A percentile compares a stretch with the other conserved stretches of the same genome.
These are phyloP conservation scores for Sextonia rubra DNA, from an alignment of 164 flowering plant species.

Conservation along the genomic window DNA sequence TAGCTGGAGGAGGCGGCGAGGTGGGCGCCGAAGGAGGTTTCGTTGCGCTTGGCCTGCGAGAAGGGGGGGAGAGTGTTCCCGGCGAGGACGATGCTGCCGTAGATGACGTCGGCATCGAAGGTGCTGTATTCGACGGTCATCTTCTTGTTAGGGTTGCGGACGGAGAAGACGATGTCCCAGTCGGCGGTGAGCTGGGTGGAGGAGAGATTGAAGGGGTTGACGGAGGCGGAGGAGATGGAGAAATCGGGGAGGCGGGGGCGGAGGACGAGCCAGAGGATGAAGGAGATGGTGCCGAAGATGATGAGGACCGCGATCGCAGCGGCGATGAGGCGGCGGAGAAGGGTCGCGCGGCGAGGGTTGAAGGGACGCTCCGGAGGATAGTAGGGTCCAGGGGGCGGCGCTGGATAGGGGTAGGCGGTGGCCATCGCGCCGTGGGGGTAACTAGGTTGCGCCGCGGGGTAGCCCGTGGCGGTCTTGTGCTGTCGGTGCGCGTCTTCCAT, in stretches of 20 bases:
- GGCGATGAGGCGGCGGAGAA: constrained; percentile 21
- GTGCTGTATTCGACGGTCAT: constrained; percentile 37
- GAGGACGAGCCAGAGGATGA: constrained; percentile 35
- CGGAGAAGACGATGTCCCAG: constrained; percentile 34
- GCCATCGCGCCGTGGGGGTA: constrained; percentile 7
- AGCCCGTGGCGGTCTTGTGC: constrained; percentile 23
- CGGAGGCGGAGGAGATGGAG: constrained; percentile 37
- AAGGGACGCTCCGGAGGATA: constrained; percentile 11
- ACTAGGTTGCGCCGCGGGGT: constrained; percentile 16
- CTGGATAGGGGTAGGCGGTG: constrained; percentile 7
- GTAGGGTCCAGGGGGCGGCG: constrained; percentile 6
- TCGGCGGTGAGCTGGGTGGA: constrained; percentile 25
- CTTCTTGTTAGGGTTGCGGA: constrained; percentile 64
- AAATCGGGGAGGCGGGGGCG: constrained; percentile 65
- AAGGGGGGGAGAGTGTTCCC: constrained; percentile 48
- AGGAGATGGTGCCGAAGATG: constrained; percentile 17
- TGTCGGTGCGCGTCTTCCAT: not conserved
- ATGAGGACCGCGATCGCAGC: constrained; percentile 9
- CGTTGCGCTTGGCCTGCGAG: constrained; percentile 32
- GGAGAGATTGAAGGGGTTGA: constrained; percentile 38
- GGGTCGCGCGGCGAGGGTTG: constrained; percentile 10
- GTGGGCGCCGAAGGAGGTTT: constrained; percentile 28
- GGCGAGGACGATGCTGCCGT: constrained; percentile 15
- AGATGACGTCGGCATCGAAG: constrained; percentile 17
- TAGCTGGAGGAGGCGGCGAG: constrained; percentile 32